Evolutionary conservation across 495 filamentous ascomycete genomes (phyloP), one percentile per base, ranked within the genome.

Genomic region (Elasticomyces elasticus): DNA sequence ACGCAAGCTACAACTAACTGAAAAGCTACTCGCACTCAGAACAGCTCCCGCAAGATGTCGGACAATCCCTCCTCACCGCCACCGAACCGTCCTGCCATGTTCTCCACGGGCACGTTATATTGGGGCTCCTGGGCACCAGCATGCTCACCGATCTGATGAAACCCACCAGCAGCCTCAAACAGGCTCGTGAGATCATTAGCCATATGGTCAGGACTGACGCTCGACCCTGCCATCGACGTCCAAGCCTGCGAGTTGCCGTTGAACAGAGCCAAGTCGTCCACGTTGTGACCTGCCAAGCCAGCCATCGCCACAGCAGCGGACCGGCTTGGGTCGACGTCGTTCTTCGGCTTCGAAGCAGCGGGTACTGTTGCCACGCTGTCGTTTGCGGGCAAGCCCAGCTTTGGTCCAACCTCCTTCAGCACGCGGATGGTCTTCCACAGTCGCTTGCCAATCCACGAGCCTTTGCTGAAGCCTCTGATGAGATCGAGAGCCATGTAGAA

Each of bases 401-500:
- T 81, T 17, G 87, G 84, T 0, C 83, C 89, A 27, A 90, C 80
- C 54, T 84, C 86, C 47, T 88, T 86, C 10, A 95, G 74, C 0
- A 82, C 81, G 43, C 81, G 79, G 64, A 94, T 84, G 0, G 84
- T 89, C 59, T 81, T 81, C 88, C 88, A 94, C 9, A 94, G 69
- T 12, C 87, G 75, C 56, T 87, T 85, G 45, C 82, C 83, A 2
- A 90, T 83, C 67, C 80, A 89, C 0, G 82, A 86, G 56, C 81
- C 81, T n/a, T 79, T 81, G 40, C 82, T 86, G 65, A 94, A 81
- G 23, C 83, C 83, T 54, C 86, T 86, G 54, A 94, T 79, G 13
- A 94, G 72, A 40, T 94, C 85, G 0, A 94, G 76, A 0, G 85
- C 88, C 77, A 86, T 79, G 70, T 91, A 90, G 60, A 92, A 94